These are phyloP conservation scores for Mallotus nudiflorus DNA, from an alignment of 345 rosid genomes.

Conservation along the genomic window DNA sequence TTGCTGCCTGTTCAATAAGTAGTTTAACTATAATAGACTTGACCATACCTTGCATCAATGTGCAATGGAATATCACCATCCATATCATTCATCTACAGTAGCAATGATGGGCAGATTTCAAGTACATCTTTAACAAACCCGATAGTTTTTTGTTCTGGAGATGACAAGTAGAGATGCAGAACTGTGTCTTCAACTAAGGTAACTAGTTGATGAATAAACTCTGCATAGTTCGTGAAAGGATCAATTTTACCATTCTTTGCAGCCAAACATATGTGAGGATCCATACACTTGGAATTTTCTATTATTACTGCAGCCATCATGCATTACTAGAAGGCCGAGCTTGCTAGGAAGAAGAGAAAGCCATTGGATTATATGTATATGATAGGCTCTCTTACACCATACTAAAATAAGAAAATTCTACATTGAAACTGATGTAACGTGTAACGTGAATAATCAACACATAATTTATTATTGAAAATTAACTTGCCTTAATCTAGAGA, in stretches of 20 bases:
- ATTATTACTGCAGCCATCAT: too few relatives aligned
- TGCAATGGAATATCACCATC: constrained; percentile 8
- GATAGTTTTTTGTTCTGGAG: background rate
- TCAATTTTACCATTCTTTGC: constrained; percentile 9
- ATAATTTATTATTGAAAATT: too few relatives aligned
- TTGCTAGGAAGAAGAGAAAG: too few relatives aligned
- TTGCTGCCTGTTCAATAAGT: background rate
- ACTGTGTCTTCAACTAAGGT: constrained; percentile 12
- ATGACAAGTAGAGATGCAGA: constrained; percentile 13
- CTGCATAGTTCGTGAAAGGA: background rate
- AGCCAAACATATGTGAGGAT: background rate
- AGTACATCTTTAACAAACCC: background rate
- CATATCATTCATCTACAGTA: background rate
- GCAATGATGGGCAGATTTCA: background rate
- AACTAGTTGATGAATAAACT: background rate
- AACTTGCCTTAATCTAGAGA: too few relatives aligned
- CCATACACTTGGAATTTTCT: too few relatives aligned
- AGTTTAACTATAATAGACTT: background rate
- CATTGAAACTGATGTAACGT: too few relatives aligned
- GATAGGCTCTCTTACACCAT: too few relatives aligned
- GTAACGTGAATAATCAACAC: too few relatives aligned
- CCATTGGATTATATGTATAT: too few relatives aligned
- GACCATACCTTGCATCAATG: constrained; percentile 20
- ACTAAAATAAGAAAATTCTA: too few relatives aligned
- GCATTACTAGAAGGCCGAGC: too few relatives aligned